Evolutionary conservation across 2,329 filamentous ascomycete species (phyloP), one percentile per base, ranked within the genome.

Genomic region (Colletotrichum sidae): DNA sequence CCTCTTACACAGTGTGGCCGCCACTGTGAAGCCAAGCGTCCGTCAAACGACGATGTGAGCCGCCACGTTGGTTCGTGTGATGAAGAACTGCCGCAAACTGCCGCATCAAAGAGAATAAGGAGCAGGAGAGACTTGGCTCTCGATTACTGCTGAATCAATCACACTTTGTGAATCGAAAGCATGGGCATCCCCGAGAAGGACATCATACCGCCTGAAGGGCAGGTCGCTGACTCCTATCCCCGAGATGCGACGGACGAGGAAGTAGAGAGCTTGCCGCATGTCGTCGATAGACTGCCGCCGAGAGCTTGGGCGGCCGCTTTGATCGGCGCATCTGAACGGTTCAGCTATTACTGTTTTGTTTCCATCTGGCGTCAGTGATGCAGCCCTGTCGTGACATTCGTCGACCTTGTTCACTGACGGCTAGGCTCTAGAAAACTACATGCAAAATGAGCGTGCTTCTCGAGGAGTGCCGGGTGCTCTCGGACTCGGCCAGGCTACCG

Each of bases 401-500:
- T 42, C 39, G 41, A 46, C 11, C 10, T 25, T 25, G 25, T 25
- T 25, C 25, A 25, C 25, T 25, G 25, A 25, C 25, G 25, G 25
- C 1, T 4, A 5, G 25, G 1, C 25, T 25, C 25, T 25, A 80
- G 77, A 81, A 67, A 81, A 81, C 69, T 80, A 81, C 66, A 78
- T 81, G 69, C 76, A 81, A 60, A 74, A 81, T 60, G 69, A 72
- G 8, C 64, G 70, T n/a, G 67, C 69, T 8, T 68, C 69, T n/a
- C 60, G 69, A 9, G 67, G 75, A 0, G 74, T 77, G 0, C 83
- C 84, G 1, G 84, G 84, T 69, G 83, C 82, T 4, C 73, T 87
- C 4, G 80, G 80, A 2, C 70, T 85, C 11, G 83, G 83, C 3
- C 81, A 87, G 71, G 77, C 80, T 8, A 79, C 76, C 6, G 83